A percentile compares a stretch with the other conserved stretches of the same genome.
Conservation (phyloP, 202 grass and related monocot genomes). For the Carex arenaria region DNA sequence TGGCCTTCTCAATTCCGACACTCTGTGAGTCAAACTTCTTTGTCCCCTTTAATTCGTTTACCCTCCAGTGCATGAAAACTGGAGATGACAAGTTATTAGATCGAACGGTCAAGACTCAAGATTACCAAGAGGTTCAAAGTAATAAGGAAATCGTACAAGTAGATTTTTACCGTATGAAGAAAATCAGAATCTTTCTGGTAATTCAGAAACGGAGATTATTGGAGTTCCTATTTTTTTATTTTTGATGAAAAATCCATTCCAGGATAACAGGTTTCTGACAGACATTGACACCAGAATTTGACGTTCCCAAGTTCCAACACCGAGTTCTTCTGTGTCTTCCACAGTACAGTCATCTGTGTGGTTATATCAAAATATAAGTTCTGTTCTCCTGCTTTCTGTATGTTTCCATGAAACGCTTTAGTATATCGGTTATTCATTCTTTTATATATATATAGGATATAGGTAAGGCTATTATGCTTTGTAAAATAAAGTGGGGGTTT, state of each 20-base stretch:
- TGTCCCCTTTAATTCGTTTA: not conserved
- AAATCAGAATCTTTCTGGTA: not conserved
- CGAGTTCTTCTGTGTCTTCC: not conserved
- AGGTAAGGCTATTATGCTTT: too few relatives aligned
- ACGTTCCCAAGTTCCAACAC: not conserved
- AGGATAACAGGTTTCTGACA: not conserved
- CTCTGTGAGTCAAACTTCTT: slow-evolving; percentile 12
- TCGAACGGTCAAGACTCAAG: not conserved
- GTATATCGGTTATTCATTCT: too few relatives aligned
- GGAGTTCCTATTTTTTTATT: too few relatives aligned
- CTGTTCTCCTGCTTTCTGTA: not conserved
- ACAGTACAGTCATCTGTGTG: not conserved
- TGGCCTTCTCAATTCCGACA: not conserved
- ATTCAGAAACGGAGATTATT: not conserved
- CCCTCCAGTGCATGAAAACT: not conserved
- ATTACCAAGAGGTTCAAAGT: not conserved
- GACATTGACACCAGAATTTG: not conserved
- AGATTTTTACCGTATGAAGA: not conserved
- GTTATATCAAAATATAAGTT: not conserved
- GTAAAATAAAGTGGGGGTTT: too few relatives aligned
- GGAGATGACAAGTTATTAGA: not conserved
- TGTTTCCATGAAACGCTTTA: not conserved
- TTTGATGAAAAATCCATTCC: not conserved
- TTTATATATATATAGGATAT: not conserved
- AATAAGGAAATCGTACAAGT: not conserved